A percentile compares a stretch with the other conserved stretches of the same genome.
Evolutionary conservation across 208 protist genomes (phyloP).

Genomic region (Porcisia hertigi): DNA sequence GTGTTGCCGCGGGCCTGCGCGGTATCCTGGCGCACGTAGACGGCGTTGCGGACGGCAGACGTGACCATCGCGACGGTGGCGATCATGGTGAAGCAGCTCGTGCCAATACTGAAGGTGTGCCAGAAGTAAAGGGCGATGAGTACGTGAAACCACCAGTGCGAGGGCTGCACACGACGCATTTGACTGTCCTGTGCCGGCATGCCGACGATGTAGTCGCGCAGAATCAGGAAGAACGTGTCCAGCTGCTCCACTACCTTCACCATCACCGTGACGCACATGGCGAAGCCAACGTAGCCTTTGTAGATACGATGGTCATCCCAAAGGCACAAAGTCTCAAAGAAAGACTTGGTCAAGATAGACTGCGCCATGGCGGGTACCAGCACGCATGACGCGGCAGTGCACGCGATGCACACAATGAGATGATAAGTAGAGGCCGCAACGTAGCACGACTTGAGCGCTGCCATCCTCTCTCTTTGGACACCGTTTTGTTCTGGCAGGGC

Average conservation of each 20-base stretch:
- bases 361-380: conserved; percentile 37
- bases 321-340: conserved; percentile 39
- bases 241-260: conserved; percentile 74
- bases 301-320: conserved; percentile 42
- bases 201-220: conserved; percentile 53
- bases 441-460: conserved; percentile 30
- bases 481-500: conserved; percentile 6
- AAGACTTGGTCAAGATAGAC: conserved; percentile 15
- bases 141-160: conserved; percentile 45
- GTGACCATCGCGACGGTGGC: conserved; percentile 34
- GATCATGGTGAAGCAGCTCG: conserved; percentile 34
- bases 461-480: conserved; percentile 3
- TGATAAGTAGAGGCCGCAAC: conserved; percentile 45
- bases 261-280: conserved; percentile 52
- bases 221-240: conserved; percentile 77
- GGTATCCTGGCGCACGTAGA: conserved; percentile 26
- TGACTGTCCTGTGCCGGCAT: conserved; percentile 21
- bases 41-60: conserved; percentile 25
- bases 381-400: conserved; percentile 25
- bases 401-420: conserved; percentile 33
- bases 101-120: conserved; percentile 56
- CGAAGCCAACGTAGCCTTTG: conserved; percentile 50
- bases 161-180: conserved; percentile 28
- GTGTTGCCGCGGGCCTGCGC: conserved; percentile 21
- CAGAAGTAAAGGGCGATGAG: conserved; percentile 47